phyloP scores from a whole-genome alignment of 306 rosid genomes.

The Senna siamea region DNA sequence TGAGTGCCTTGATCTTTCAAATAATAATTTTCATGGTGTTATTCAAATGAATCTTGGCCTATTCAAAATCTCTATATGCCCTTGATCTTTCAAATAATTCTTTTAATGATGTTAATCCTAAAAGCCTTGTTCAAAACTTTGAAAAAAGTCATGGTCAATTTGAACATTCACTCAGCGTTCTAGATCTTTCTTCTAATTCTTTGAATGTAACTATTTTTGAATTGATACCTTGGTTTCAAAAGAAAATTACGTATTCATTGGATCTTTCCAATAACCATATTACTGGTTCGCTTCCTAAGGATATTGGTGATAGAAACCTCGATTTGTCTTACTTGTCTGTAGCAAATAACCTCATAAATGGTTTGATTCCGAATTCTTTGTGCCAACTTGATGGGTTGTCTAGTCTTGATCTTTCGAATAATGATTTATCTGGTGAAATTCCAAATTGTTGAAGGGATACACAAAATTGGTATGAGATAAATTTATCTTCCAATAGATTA shows the following conservation, averaged over 20 bases:
- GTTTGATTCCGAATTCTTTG: not conserved
- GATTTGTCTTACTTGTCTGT: not conserved
- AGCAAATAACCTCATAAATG: not conserved
- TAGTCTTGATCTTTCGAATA: not conserved
- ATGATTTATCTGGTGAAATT: constrained; percentile 9
- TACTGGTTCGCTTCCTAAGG: too few species aligned
- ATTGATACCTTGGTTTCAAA: too few species aligned
- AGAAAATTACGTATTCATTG: too few species aligned
- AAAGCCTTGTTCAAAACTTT: too few species aligned
- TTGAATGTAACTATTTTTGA: not conserved
- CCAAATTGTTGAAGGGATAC: not conserved
- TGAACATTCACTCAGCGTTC: too few species aligned
- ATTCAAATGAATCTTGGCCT: not conserved
- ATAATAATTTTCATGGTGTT: not conserved
- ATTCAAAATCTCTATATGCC: not conserved
- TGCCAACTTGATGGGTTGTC: not conserved
- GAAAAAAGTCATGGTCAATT: too few species aligned
- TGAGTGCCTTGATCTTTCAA: not conserved
- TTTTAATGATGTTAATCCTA: not conserved
- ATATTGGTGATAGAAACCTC: not conserved
- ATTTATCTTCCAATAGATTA: not conserved
- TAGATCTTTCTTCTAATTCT: constrained; percentile 23
- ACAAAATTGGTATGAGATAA: not conserved
- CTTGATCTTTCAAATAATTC: not conserved
- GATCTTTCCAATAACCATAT: too few species aligned